A percentile compares a stretch with the other conserved stretches of the same genome.
Evolutionary conservation across 768 basidiomycete species (phyloP).

Genomic region (Suillus americanus): DNA sequence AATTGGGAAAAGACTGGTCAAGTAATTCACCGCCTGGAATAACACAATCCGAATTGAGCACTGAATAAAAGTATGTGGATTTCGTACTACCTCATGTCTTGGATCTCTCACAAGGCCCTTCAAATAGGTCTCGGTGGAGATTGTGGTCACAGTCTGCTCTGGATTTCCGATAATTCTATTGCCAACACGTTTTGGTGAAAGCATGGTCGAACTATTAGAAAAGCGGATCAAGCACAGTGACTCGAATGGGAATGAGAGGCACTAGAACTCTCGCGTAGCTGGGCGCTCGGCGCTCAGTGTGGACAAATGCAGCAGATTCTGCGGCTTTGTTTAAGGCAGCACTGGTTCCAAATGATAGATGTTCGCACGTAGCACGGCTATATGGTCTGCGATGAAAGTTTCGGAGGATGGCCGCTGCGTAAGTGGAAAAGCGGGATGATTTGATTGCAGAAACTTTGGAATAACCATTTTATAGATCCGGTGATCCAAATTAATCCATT

Average conservation of each 20-base stretch:
- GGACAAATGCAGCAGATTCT: neutral
- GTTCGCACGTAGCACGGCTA: neutral
- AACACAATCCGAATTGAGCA: neutral
- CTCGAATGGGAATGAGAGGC: neutral
- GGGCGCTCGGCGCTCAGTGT: neutral
- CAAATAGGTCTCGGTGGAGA: constrained; percentile 61
- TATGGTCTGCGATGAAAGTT: neutral
- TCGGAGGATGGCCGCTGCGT: neutral
- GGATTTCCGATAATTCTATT: constrained; percentile 63
- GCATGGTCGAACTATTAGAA: constrained; percentile 30
- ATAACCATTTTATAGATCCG: neutral
- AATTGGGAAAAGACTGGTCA: constrained; percentile 79
- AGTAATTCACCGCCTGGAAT: constrained; percentile 59
- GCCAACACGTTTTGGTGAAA: constrained; percentile 44
- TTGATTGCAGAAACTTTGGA: neutral
- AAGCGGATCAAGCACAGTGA: neutral
- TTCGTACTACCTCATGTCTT: constrained; percentile 50
- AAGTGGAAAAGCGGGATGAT: neutral
- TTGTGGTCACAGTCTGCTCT: constrained; percentile 56
- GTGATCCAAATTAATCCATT: neutral
- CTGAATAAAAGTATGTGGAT: constrained; percentile 1
- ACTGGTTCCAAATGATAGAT: neutral
- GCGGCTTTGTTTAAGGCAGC: neutral
- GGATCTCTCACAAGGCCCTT: constrained; percentile 43
- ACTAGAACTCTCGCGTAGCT: neutral